A percentile compares a stretch with the other conserved stretches of the same genome.
These are phyloP conservation scores for Colletotrichum sp. DNA, from an alignment of 2,329 filamentous ascomycete genomes.

Conservation along the genomic window DNA sequence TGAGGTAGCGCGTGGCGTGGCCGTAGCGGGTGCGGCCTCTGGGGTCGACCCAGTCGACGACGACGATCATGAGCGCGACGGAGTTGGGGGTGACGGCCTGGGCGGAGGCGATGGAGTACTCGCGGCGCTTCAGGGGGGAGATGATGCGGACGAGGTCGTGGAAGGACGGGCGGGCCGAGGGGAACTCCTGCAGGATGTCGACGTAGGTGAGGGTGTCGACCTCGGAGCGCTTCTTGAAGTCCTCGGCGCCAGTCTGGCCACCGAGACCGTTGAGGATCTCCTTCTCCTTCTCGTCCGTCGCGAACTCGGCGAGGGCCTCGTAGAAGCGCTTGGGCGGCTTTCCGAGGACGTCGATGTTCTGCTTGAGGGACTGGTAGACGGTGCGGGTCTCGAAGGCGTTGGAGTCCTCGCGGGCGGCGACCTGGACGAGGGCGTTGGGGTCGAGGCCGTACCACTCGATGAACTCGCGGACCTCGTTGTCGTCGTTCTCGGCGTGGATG, in stretches of 20 bases:
- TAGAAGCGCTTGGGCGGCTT: constrained; percentile 98
- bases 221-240: constrained; percentile 92
- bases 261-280: constrained; percentile 78
- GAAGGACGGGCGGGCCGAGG: constrained; percentile 86
- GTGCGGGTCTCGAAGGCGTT: constrained; percentile 83
- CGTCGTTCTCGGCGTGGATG: constrained; percentile 94
- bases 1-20: constrained; percentile 91
- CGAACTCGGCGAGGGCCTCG: constrained; percentile 86
- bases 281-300: constrained; percentile 81
- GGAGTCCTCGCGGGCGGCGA: constrained; percentile 81
- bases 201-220: constrained; percentile 91
- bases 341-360: constrained; percentile 96
- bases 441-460: constrained; percentile 90
- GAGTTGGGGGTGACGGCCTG: constrained; percentile 90
- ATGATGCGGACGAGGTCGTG: constrained; percentile 89
- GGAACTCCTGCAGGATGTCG: constrained; percentile 88
- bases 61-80: constrained; percentile 96
- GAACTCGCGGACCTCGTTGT: constrained; percentile 78
- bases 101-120: constrained; percentile 98
- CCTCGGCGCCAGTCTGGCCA: constrained; percentile 78
- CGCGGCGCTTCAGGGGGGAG: constrained; percentile 89
- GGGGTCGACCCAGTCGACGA: constrained; percentile 92
- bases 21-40: constrained; percentile 88
- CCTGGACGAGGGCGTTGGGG: constrained; percentile 84
- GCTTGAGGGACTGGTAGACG: constrained; percentile 86